These are phyloP conservation scores for Parathielavia hyrcaniae DNA, from an alignment of 495 filamentous ascomycete genomes.

Conservation along the genomic window DNA sequence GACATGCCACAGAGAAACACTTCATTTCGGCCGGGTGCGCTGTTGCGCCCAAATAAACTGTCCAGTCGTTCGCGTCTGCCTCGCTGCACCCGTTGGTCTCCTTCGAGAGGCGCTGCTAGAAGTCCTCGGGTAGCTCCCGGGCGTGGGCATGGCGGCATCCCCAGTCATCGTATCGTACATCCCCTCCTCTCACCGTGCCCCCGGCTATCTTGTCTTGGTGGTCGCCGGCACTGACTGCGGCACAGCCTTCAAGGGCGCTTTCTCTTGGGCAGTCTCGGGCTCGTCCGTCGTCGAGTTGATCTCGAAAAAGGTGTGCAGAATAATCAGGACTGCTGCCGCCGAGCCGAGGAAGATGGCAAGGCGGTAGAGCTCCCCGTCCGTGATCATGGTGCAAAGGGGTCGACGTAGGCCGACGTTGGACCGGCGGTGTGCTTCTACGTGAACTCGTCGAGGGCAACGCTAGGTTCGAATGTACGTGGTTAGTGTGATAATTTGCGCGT, in stretches of 20 bases:
- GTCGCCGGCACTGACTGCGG: slow-evolving; percentile 44
- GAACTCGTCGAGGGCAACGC: neutral
- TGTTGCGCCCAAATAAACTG: neutral
- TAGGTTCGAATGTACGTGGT: neutral
- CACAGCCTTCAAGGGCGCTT: slow-evolving; percentile 56
- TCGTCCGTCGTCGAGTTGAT: slow-evolving; percentile 68
- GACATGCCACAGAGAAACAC: neutral
- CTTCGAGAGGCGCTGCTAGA: no score
- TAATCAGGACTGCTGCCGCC: slow-evolving; percentile 84
- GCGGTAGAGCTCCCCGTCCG: slow-evolving; percentile 74
- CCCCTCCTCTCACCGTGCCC: neutral
- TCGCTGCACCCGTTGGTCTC: no score
- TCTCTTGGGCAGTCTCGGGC: slow-evolving; percentile 50
- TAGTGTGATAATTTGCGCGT: neutral
- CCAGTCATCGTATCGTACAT: slow-evolving; percentile 20
- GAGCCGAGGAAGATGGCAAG: slow-evolving; percentile 93
- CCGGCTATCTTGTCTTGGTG: slow-evolving; percentile 24
- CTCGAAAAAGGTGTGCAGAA: slow-evolving; percentile 95
- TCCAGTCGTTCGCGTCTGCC: no score
- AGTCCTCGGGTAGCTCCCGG: neutral
- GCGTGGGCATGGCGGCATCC: neutral
- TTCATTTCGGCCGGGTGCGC: neutral
- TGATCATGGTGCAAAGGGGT: slow-evolving; percentile 59
- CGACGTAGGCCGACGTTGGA: slow-evolving; percentile 2
- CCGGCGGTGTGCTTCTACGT: neutral